Evolutionary conservation across 495 filamentous ascomycete species (phyloP), one percentile per base, ranked within the genome.

Genomic region (Tuber borchii): DNA sequence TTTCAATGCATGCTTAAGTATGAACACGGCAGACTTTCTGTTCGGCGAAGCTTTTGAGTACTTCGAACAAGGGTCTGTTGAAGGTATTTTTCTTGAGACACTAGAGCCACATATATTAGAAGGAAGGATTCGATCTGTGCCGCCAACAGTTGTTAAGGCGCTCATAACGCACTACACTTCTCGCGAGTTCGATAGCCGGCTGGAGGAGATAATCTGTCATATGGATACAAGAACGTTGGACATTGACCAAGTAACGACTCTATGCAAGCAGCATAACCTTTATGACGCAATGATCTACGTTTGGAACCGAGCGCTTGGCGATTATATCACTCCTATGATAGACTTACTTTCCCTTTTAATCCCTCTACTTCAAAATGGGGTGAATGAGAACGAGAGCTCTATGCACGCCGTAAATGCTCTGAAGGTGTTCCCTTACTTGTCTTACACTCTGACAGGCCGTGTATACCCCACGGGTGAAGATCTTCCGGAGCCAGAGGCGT

Each of bases 201-300:
- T 99, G n/a, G 96, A 99, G 84, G 95, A 97, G 83, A 90, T 98
- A 82, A 91, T 99, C 34, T 98, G 96, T 79, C 90, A 94, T 71
- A 90, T 99, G 84, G 92, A 97, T 80, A 95, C 95, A 0, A 85
- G 88, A 14, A 97, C 93, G 6, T 91, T 98, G 84, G 95, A 99
- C 80, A 91, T 98, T 81, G 94, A 99, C 80, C 94, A 97, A 83
- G 89, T 95, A 70, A 97, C 93, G 0, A 89, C 88, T 22, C 88
- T 99, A 6, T 99, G 96, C 87, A 95, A 94, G 80, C 90, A 93
- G 77, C 89, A 97, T 80, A 88, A 91, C 72, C 89, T 99, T 9
- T 98, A 97, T 80, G 96, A 99, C 85, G 95, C 96, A 17, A 89
- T 97, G 79, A 92, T 97, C 71, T 98, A 98, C 83, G 92, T 98